phyloP scores from a whole-genome alignment of 768 basidiomycete genomes.

The Rhizopogon vinicolor region DNA sequence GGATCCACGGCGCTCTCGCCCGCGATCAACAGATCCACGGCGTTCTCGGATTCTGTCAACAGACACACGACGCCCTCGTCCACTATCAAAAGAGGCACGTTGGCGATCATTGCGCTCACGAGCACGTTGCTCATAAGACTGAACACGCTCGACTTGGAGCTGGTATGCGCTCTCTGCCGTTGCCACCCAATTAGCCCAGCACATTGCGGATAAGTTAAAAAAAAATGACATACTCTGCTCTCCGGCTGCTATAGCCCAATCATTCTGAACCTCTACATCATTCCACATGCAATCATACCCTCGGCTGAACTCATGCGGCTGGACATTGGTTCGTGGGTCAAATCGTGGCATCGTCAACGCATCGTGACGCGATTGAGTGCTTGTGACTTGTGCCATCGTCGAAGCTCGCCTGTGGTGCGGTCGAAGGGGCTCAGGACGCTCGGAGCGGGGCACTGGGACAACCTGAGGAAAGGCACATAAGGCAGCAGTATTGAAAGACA shows the following conservation, averaged over 20 bases:
- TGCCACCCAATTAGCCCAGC: not conserved
- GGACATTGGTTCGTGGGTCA: not conserved
- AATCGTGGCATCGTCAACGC: not conserved
- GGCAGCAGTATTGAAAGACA: not conserved
- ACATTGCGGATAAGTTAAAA: not conserved
- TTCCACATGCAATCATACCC: not conserved
- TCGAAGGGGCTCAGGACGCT: not conserved
- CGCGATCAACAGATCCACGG: not conserved
- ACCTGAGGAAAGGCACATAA: not conserved
- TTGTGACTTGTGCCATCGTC: not conserved
- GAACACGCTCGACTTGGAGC: not conserved
- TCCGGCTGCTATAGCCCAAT: not conserved
- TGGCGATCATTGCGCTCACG: not conserved
- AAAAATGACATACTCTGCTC: constrained; percentile 6
- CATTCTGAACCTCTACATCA: not conserved
- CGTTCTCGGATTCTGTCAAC: not conserved
- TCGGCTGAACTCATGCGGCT: constrained; percentile 1
- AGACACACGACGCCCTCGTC: not conserved
- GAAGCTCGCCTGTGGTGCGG: not conserved
- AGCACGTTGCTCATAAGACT: not conserved
- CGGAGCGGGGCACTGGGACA: too few species aligned
- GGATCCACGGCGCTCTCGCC: not conserved
- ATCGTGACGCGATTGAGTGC: not conserved
- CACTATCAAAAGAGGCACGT: not conserved
- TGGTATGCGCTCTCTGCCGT: constrained; percentile 1